Evolutionary conservation across 2,329 filamentous ascomycete species (phyloP), one percentile per base, ranked within the genome.

Genomic region (Neopestalotiopsis rosae): DNA sequence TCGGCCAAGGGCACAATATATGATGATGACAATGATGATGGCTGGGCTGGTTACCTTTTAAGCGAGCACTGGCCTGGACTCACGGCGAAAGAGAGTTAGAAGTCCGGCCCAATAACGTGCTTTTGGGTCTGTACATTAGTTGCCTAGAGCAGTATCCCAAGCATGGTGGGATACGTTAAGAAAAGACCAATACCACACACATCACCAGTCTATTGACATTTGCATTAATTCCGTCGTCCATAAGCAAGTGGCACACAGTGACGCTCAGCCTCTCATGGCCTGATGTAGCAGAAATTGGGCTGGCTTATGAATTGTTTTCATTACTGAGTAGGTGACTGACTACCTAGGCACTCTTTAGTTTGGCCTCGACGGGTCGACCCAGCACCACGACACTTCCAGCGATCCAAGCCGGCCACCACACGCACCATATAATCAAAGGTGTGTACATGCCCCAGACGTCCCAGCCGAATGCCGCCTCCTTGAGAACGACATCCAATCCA

Each of bases 391-490:
- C 79, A 69, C 84, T 83, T 1, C 87, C 92, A 6, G 90, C 87
- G 49, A 96, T 79, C 95, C 95, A 98, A 7, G 94, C 94, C 0
- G 95, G 95, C 92, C 94, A 96, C 95, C 95, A 98, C 58, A 97
- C 90, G 78, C 94, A 92, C 93, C 94, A 97, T n/a, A 97, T 87
- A 12, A 97, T 89, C 20, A 97, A 90, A 69, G 93, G 91, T 1
- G 94, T 97, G 84, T 94, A 97, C 87, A 96, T 89, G 1, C 94
- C 94, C 89, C 92, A 94, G 13, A 97, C 90, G 76, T 94, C 88
- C 94, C 94, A 97, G 0, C 93, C 94, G 78, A 96, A 94, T 5
- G 92, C 93, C 1, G 94, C 93, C 77, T 92, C 87, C 34, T 86
- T 86, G 65, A 97, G 80, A 2, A 96, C 85, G 2, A 88, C 65